These are phyloP conservation scores for Funneliformis caledonium DNA, from an alignment of 371 early-diverging fungal species.

Conservation along the genomic window DNA sequence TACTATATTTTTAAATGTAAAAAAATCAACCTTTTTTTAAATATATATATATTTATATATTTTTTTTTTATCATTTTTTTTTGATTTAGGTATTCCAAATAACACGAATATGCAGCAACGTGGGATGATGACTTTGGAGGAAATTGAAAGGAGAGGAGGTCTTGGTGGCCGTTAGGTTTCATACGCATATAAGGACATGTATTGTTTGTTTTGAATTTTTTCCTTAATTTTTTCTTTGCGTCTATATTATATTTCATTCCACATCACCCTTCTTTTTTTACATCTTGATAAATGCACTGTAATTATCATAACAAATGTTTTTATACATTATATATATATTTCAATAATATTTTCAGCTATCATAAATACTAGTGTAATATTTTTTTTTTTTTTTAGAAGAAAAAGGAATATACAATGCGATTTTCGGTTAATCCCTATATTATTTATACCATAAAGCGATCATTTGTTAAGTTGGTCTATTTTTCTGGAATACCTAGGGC, in stretches of 20 bases:
- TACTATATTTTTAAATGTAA: neutral
- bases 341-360: constrained; percentile 13
- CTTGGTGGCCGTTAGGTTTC: constrained; percentile 36
- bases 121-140: constrained; percentile 40
- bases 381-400: neutral
- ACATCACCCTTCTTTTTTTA: constrained; percentile 13
- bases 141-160: constrained; percentile 38
- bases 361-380: constrained; percentile 13
- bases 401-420: neutral
- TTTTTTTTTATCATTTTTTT: neutral
- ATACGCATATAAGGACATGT: neutral
- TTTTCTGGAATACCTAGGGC: neutral
- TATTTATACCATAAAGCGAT: constrained; percentile 9
- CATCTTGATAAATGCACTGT: constrained; percentile 27
- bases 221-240: neutral
- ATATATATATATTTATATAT: neutral
- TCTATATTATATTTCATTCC: neutral
- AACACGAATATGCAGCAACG: constrained; percentile 35
- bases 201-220: neutral
- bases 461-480: neutral
- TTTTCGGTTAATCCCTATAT: neutral
- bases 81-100: constrained; percentile 24
- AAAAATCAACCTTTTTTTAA: neutral
- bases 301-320: constrained; percentile 5
- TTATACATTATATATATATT: constrained; percentile 26